phyloP scores from a whole-genome alignment of 2,329 filamentous ascomycete species.

The Fusarium devonianum region DNA sequence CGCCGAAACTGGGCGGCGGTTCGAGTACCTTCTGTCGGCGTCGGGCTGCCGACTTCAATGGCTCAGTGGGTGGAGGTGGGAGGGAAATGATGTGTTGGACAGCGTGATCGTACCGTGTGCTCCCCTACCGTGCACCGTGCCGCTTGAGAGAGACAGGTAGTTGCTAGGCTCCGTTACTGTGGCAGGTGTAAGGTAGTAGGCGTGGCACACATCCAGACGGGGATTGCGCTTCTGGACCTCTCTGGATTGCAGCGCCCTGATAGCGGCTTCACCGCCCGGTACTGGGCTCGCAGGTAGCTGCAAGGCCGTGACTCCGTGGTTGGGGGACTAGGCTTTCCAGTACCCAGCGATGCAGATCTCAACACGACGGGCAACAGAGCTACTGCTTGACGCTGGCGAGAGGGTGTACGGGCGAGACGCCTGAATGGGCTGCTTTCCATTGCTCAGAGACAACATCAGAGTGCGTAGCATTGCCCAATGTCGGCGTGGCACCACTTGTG shows the following conservation, averaged over 20 bases:
- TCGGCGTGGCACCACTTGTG: constrained; percentile 42
- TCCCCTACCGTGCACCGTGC: constrained; percentile 15
- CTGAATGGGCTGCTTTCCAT: constrained; percentile 36
- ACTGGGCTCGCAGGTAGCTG: constrained; percentile 31
- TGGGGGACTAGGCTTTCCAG: constrained; percentile 22
- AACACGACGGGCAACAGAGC: constrained; percentile 29
- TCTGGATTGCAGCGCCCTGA: constrained; percentile 28
- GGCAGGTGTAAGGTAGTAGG: too few species aligned
- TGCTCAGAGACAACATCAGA: constrained; percentile 8
- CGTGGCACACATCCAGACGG: too few species aligned
- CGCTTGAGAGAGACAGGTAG: too few species aligned
- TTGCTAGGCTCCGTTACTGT: too few species aligned
- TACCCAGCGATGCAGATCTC: constrained; percentile 36
- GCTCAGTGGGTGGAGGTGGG: constrained; percentile 15
- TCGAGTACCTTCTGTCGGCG: constrained; percentile 37
- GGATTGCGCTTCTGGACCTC: constrained; percentile 33
- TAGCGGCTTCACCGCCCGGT: constrained; percentile 38
- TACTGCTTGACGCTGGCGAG: constrained; percentile 17
- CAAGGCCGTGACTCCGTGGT: background rate
- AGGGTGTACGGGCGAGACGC: constrained; percentile 37
- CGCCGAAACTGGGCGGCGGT: constrained; percentile 29
- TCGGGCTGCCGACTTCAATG: constrained; percentile 16
- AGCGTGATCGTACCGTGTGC: constrained; percentile 39
- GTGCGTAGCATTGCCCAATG: constrained; percentile 25
- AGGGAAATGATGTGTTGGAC: constrained; percentile 40